These are phyloP conservation scores for Beta macrorhiza DNA, from an alignment of 179 eudicot genomes.

Conservation along the genomic window DNA sequence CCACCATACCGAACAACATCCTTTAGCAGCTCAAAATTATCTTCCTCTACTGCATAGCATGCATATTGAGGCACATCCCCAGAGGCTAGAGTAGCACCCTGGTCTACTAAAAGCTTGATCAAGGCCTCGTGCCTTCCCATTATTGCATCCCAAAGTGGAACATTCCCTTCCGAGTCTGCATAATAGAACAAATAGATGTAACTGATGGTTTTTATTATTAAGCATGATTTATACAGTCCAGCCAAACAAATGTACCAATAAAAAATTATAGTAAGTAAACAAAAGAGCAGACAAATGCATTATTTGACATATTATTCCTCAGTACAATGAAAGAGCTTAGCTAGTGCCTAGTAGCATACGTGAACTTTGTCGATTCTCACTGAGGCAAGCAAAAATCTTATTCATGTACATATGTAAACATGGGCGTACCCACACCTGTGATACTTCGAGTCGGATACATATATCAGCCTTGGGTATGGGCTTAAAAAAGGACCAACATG, in stretches of 20 bases:
- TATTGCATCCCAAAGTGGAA: slow-evolving; percentile 80
- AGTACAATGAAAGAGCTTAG: too few species aligned
- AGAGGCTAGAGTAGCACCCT: slow-evolving; percentile 55
- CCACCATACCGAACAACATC: slow-evolving; percentile 51
- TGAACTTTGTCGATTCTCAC: too few species aligned
- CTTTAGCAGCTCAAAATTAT: slow-evolving; percentile 48
- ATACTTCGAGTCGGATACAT: background rate
- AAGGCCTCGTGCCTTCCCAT: slow-evolving; percentile 43
- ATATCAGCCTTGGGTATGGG: background rate
- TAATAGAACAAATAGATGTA: background rate
- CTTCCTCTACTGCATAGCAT: slow-evolving; percentile 48
- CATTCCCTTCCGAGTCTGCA: slow-evolving; percentile 68
- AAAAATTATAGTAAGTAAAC: too few species aligned
- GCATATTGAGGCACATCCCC: slow-evolving; percentile 60
- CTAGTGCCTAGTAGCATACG: too few species aligned
- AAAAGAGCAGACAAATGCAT: too few species aligned
- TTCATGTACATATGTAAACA: too few species aligned
- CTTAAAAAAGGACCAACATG: background rate
- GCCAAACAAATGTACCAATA: too few species aligned
- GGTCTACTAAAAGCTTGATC: slow-evolving; percentile 48
- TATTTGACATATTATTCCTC: too few species aligned
- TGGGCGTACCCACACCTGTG: background rate
- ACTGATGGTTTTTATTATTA: too few species aligned
- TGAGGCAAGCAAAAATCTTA: too few species aligned
- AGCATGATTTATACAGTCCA: too few species aligned